Conservation (phyloP, 2,329 filamentous ascomycete species). For the Monosporascus sp. region DNA sequence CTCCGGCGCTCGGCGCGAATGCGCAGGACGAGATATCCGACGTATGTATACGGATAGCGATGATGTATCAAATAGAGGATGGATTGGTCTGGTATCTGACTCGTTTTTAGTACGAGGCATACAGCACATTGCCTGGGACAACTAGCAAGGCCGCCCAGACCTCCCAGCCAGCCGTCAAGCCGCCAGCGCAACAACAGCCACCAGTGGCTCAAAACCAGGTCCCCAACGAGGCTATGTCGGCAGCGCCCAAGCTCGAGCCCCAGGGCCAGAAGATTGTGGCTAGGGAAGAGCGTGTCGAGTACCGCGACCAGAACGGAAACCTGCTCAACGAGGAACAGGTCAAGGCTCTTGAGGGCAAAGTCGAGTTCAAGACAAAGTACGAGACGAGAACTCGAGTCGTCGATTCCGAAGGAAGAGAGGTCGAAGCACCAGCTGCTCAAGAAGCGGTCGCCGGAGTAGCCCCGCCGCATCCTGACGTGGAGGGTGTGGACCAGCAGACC, state of each 20-base stretch:
- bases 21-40: conserved; percentile 4
- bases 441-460: conserved; percentile 40
- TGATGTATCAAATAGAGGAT: conserved; percentile 5
- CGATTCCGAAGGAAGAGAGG: conserved; percentile 73
- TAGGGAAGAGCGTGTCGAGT: conserved; percentile 82
- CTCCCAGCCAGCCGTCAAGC: conserved; percentile 15
- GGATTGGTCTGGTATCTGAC: conserved; percentile 10
- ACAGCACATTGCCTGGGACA: conserved; percentile 28
- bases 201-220: conserved; percentile 16
- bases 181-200: conserved; percentile 19
- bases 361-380: conserved; percentile 92
- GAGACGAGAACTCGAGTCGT: conserved; percentile 88
- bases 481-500: conserved; percentile 58
- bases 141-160: conserved; percentile 18
- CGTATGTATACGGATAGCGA: conserved; percentile 1
- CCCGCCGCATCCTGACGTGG: conserved; percentile 56
- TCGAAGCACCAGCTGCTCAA: conserved; percentile 44
- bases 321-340: conserved; percentile 81
- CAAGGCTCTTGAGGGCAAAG: conserved; percentile 79
- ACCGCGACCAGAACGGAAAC: conserved; percentile 91
- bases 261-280: conserved; percentile 43
- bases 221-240: conserved; percentile 36
- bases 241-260: conserved; percentile 43
- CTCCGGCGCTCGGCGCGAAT: conserved; percentile 3
- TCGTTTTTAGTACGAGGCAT: conserved; percentile 43